Conservation (phyloP, 768 basidiomycete species). For the Trametes cingulata region DNA sequence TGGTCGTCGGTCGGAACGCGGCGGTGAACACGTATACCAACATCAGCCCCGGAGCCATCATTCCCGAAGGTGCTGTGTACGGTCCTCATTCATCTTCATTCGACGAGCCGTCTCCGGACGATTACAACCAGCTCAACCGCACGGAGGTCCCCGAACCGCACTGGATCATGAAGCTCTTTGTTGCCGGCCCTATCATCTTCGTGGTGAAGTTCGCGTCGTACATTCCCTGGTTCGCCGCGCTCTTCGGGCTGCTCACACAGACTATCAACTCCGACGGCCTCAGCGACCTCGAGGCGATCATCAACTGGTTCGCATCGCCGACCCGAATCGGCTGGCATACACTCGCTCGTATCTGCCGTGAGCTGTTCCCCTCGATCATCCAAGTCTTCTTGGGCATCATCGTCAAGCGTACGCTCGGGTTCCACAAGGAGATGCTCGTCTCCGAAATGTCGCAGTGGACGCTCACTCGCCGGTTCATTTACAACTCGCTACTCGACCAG, state of each 20-base stretch:
- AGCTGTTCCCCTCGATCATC: constrained; percentile 39
- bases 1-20: constrained; percentile 41
- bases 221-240: constrained; percentile 43
- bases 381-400: constrained; percentile 42
- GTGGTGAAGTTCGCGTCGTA: constrained; percentile 39
- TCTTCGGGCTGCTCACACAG: constrained; percentile 42
- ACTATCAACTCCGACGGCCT: constrained; percentile 32
- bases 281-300: constrained; percentile 42
- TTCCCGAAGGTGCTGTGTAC: constrained; percentile 40
- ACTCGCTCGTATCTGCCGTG: constrained; percentile 41
- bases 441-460: constrained; percentile 34
- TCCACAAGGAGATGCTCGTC: constrained; percentile 35
- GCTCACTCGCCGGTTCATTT: constrained; percentile 42
- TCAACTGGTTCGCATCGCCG: constrained; percentile 46
- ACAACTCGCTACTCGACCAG: constrained; percentile 39
- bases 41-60: constrained; percentile 42
- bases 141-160: constrained; percentile 37
- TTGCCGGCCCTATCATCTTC: constrained; percentile 44
- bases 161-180: constrained; percentile 35
- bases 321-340: constrained; percentile 42
- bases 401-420: constrained; percentile 43
- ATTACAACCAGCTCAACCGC: constrained; percentile 43
- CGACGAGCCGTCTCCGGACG: constrained; percentile 39
- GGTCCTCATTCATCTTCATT: constrained; percentile 50
- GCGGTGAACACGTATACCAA: constrained; percentile 47